Evolutionary conservation across 148 eudicot species (phyloP).

Genomic region (Rhododendron ferrugineum): DNA sequence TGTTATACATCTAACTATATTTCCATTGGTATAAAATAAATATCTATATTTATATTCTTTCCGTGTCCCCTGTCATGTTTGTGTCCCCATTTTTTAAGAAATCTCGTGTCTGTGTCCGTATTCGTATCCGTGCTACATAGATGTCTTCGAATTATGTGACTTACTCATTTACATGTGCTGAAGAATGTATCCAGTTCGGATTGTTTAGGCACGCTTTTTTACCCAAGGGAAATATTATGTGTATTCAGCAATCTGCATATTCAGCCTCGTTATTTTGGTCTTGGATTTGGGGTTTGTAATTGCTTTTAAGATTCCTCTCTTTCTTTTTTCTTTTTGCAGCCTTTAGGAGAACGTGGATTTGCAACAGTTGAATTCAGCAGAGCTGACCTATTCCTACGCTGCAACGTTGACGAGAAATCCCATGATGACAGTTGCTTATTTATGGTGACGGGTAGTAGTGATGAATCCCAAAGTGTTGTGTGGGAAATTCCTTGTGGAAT

Average conservation of each 20-base stretch:
- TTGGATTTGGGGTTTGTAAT: not conserved
- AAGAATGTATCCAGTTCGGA: not conserved
- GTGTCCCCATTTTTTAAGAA: too few relatives aligned
- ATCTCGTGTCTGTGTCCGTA: too few relatives aligned
- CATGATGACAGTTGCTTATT: conserved; percentile 29
- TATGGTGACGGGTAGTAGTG: conserved; percentile 9
- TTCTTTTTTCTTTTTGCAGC: conserved; percentile 32
- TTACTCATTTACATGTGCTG: not conserved
- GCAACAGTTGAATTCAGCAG: conserved; percentile 46
- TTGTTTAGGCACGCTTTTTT: not conserved
- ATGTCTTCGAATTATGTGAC: too few relatives aligned
- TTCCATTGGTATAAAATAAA: too few relatives aligned
- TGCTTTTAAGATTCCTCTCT: not conserved
- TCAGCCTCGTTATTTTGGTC: not conserved
- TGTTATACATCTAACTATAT: too few relatives aligned
- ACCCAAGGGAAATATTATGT: not conserved
- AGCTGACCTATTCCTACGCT: conserved; percentile 54
- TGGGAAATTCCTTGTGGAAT: conserved; percentile 82
- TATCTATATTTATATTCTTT: too few relatives aligned
- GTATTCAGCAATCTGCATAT: not conserved
- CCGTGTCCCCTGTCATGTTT: too few relatives aligned
- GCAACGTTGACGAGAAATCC: conserved; percentile 25
- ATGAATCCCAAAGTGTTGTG: conserved; percentile 17
- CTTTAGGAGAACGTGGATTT: conserved; percentile 50
- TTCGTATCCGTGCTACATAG: too few relatives aligned